A percentile compares a stretch with the other conserved stretches of the same genome.
Evolutionary conservation across 2,329 filamentous ascomycete species (phyloP).

Genomic region (Peltaster fructicola): DNA sequence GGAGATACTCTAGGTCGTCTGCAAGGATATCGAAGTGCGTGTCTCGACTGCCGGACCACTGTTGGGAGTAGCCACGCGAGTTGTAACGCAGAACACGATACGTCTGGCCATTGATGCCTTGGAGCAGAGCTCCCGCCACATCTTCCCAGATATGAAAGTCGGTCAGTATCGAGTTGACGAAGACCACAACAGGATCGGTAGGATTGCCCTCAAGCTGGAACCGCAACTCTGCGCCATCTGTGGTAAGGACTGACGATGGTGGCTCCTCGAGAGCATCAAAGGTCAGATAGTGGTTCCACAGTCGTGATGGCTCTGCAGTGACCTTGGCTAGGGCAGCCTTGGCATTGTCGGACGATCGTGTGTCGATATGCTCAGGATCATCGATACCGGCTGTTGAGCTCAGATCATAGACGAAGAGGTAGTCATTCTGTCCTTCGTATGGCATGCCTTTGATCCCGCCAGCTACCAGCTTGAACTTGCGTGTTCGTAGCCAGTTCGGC

Average conservation of each 20-base stretch:
- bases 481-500: conserved; percentile 60
- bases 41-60: conserved; percentile 23
- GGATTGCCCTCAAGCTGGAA: conserved; percentile 62
- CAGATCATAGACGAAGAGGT: conserved; percentile 57
- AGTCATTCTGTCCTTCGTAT: conserved; percentile 34
- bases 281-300: conserved; percentile 59
- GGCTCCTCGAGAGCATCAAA: conserved; percentile 45
- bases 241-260: conserved; percentile 52
- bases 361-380: conserved; percentile 44
- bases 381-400: conserved; percentile 46
- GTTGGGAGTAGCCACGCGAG: conserved; percentile 46
- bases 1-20: conserved; percentile 46
- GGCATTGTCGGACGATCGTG: no score
- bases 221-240: conserved; percentile 50
- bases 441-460: conserved; percentile 33
- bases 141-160: conserved; percentile 66
- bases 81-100: conserved; percentile 65
- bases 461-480: conserved; percentile 49
- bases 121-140: conserved; percentile 44
- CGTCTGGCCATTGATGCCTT: conserved; percentile 34
- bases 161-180: conserved; percentile 66
- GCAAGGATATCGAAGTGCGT: conserved; percentile 45
- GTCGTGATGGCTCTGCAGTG: conserved; percentile 38
- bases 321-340: no score
- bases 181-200: conserved; percentile 52